These are phyloP conservation scores for Lachnellula hyalina DNA, from an alignment of 2,329 filamentous ascomycete species.

Conservation along the genomic window DNA sequence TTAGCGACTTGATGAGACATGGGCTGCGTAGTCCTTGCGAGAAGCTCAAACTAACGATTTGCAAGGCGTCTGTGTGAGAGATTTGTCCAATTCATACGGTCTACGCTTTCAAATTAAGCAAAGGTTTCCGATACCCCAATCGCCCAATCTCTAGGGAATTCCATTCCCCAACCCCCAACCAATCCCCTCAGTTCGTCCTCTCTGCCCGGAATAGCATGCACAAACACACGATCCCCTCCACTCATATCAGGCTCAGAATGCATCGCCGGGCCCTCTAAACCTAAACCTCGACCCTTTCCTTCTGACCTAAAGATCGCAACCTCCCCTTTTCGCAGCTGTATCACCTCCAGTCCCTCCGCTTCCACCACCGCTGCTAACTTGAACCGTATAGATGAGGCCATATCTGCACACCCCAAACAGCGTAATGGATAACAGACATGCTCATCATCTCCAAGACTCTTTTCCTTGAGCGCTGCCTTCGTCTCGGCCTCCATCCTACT, in stretches of 20 bases:
- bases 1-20: no score
- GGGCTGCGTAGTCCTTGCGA: no score
- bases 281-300: not conserved
- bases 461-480: no score
- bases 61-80: no score
- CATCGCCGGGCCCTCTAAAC: not conserved
- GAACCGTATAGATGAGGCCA: not conserved
- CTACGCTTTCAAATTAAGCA: no score
- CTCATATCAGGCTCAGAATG: slow-evolving; percentile 5
- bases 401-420: slow-evolving; percentile 8
- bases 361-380: slow-evolving; percentile 2
- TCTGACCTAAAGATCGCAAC: slow-evolving; percentile 3
- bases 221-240: slow-evolving; percentile 5
- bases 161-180: slow-evolving; percentile 6
- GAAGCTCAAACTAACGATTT: no score
- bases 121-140: not conserved
- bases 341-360: not conserved
- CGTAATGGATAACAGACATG: slow-evolving; percentile 3
- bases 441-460: not conserved
- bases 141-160: slow-evolving; percentile 6
- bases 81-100: no score
- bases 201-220: slow-evolving; percentile 7
- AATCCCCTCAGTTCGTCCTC: slow-evolving; percentile 3
- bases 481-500: not conserved
- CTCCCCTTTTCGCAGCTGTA: not conserved